These are phyloP conservation scores for Pelagophyceae sp. DNA, from an alignment of 352 stramenopile genomes.

Conservation along the genomic window DNA sequence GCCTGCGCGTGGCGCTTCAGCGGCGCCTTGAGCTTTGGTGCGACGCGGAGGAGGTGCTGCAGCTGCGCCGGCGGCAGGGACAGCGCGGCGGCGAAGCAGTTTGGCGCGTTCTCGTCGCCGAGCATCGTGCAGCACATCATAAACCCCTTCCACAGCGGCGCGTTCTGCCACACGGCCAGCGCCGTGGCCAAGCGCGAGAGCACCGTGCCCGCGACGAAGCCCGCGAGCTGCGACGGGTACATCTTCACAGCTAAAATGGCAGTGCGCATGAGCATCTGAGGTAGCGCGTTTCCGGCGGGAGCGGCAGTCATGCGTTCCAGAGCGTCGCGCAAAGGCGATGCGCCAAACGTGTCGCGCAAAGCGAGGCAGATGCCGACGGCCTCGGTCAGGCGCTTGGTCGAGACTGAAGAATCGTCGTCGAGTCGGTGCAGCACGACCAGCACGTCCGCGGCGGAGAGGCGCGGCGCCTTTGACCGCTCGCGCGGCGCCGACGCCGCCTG, in stretches of 20 bases:
- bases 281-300: background rate
- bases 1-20: slow-evolving; percentile 2
- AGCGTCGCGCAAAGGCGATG: background rate
- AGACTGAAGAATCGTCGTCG: background rate
- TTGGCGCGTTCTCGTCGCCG: background rate
- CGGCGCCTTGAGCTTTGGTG: slow-evolving; percentile 8
- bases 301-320: background rate
- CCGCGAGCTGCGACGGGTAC: slow-evolving; percentile 14
- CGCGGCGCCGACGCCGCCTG: background rate
- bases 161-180: background rate
- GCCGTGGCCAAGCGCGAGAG: background rate
- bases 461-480: background rate
- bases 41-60: background rate
- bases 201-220: background rate
- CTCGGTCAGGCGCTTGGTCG: background rate
- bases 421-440: background rate
- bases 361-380: slow-evolving; percentile 9
- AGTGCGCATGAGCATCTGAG: slow-evolving; percentile 9
- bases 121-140: slow-evolving; percentile 10
- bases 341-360: slow-evolving; percentile 5
- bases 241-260: slow-evolving; percentile 12
- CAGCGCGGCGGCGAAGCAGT: slow-evolving; percentile 1
- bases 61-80: background rate
- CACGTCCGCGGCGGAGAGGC: background rate
- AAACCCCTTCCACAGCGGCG: slow-evolving; percentile 14